Base-by-base conservation (phyloP, 208 protist genomes). In the Trypanosoma caninum region DNA sequence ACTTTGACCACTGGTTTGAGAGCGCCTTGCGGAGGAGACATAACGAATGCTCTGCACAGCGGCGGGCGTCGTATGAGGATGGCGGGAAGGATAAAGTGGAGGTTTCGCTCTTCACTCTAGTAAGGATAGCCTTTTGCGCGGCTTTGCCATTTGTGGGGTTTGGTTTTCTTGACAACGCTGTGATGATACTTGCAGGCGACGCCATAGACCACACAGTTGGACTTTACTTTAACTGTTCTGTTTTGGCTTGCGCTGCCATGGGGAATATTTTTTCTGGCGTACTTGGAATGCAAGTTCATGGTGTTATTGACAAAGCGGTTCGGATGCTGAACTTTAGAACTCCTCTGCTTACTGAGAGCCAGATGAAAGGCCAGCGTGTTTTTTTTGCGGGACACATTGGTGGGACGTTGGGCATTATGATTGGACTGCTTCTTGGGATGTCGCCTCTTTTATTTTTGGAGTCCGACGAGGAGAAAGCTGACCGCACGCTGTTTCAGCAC, bases 1-100 rank as follows among this genome's bases (percentile, higher is more conserved):
- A 95, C 57, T 93, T 95, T 76, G 86, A 95, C 51, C 81, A 91
- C 69, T 95, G 89, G 89, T 85, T 95, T 56, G 80, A 87, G 52
- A 83, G 63, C 18, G 89, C 89, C 13, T 65, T 93, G 64, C 86
- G 87, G 48, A 73, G 84, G 16, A 60, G 77, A 6, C 71, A 75
- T 13, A 74, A 84, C 22, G 79, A 76, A 67, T 61, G 78, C 38
- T 53, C 30, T 8, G 8, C 31, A 34, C 48, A 63, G 42, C 38
- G 45, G 2, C 56, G 52, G 20, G 54, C 11, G 10, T 13, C 7
- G 20, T 25, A n/a, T 20, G 59, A 40, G 13, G 66, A 59, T 4
- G 73, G 59, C 37, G 37, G 41, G 41, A 69, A 69, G 18, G 40
- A 25, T 7, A 56, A 60, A n/a, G 22, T n/a, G 28, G 31, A 30